Evolutionary conservation across 352 stramenopile genomes (phyloP).

Genomic region (Pseudoperonospora humuli): DNA sequence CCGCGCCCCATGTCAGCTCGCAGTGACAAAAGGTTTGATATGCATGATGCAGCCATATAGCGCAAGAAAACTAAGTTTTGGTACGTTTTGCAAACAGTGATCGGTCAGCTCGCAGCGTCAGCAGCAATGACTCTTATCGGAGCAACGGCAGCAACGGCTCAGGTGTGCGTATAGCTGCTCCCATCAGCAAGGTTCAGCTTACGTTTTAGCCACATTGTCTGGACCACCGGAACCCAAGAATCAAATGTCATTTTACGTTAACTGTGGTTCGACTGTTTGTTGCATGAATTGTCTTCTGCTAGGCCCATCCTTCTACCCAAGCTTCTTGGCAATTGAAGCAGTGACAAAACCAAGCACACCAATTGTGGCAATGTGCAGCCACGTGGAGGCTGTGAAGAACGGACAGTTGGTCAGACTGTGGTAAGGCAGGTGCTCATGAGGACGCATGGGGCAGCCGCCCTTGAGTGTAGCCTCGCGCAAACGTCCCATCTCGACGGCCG

Average conservation of each 20-base stretch:
- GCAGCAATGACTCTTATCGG: conserved; percentile 43
- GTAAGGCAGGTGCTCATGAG: conserved; percentile 58
- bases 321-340: conserved; percentile 46
- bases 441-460: conserved; percentile 62
- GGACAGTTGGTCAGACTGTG: conserved; percentile 64
- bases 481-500: conserved; percentile 93
- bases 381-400: conserved; percentile 73
- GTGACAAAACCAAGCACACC: conserved; percentile 43
- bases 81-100: conserved; percentile 22
- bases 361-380: conserved; percentile 65
- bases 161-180: conserved; percentile 43
- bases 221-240: conserved; percentile 5
- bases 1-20: conserved; percentile 52
- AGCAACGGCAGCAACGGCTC: conserved; percentile 41
- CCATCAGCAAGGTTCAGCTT: conserved; percentile 55
- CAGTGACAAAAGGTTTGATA: conserved; percentile 62
- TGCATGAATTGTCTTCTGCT: neutral
- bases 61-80: neutral
- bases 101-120: conserved; percentile 40
- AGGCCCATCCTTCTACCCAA: conserved; percentile 35
- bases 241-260: conserved; percentile 5
- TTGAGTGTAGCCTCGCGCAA: conserved; percentile 66
- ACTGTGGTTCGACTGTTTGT: conserved; percentile 3
- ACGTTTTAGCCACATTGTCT: conserved; percentile 31
- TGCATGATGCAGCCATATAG: neutral